These are phyloP conservation scores for Sclerotinia trifoliorum DNA, from an alignment of 2,329 filamentous ascomycete species.

Conservation along the genomic window DNA sequence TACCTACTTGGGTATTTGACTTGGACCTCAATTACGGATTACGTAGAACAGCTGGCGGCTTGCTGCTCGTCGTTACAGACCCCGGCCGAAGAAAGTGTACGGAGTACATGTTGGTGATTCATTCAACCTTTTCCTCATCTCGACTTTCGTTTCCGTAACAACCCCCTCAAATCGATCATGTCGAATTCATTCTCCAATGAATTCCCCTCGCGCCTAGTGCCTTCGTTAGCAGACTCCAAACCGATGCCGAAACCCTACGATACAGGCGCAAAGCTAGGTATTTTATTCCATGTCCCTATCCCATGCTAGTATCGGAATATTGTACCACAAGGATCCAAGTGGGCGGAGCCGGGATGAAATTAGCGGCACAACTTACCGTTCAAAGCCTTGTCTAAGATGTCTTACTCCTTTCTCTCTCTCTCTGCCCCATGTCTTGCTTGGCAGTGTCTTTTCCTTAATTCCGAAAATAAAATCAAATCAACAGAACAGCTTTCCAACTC, in stretches of 20 bases:
- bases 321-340: conserved; percentile 18
- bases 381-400: neutral
- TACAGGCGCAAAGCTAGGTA: neutral
- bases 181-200: conserved; percentile 2
- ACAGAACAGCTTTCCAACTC: too few relatives aligned
- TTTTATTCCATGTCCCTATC: neutral
- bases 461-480: neutral
- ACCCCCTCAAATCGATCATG: neutral
- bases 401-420: neutral
- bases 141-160: neutral
- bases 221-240: neutral
- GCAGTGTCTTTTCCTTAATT: neutral
- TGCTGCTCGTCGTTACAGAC: neutral
- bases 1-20: neutral
- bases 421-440: neutral
- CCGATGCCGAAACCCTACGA: neutral
- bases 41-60: neutral
- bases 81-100: neutral
- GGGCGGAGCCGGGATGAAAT: conserved; percentile 14
- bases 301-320: conserved; percentile 11
- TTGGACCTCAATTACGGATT: neutral
- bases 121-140: neutral
- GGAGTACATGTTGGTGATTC: neutral
- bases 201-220: neutral
- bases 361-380: conserved; percentile 15